Evolutionary conservation across 2,329 filamentous ascomycete species (phyloP), one percentile per base, ranked within the genome.

Genomic region (Exserohilum rostratum): DNA sequence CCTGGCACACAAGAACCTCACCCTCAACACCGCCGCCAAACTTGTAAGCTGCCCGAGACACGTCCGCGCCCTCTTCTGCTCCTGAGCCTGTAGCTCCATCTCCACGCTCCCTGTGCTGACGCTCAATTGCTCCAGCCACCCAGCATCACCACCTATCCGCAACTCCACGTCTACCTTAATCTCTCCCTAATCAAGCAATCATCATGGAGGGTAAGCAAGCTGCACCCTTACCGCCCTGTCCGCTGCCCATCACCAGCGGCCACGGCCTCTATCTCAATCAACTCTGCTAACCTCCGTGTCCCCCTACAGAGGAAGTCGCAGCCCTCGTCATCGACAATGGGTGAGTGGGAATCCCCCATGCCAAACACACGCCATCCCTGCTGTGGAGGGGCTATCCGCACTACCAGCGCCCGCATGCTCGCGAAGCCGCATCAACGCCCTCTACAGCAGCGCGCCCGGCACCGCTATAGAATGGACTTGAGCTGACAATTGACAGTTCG

Each of bases 261-360:
- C 57, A 53, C 57, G 65, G 61, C 40, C 35, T 62, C 53, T 57
- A 59, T 66, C 65, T 72, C 66, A 65, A 68, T 68, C 65, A 71
- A 45, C 64, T 66, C 57, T 65, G 71, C 74, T 77, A 67, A 77
- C 69, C 38, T 61, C 48, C 62, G 46, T 61, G 54, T 58, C 61
- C 50, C 61, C 15, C 57, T 83, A 82, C 79, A 98, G 95, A 99
- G 88, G 95, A 99, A 91, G 95, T 99, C 83, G 95, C 95, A 82
- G 95, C 95, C 83, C 93, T 99, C 91, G 95, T 99, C 83, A 98
- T 99, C 85, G 95, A 99, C 93, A 99, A 99, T 98, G 95, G 95
- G 95, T 99, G 93, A 91, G 93, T 85, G 60, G 57, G 75, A 46
- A 50, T 33, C 62, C 62, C 66, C 65, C 57, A 61, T 61, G 70